Base-by-base conservation (phyloP, 2,329 filamentous ascomycete genomes). In the Atkinsonella hypoxylon region DNA sequence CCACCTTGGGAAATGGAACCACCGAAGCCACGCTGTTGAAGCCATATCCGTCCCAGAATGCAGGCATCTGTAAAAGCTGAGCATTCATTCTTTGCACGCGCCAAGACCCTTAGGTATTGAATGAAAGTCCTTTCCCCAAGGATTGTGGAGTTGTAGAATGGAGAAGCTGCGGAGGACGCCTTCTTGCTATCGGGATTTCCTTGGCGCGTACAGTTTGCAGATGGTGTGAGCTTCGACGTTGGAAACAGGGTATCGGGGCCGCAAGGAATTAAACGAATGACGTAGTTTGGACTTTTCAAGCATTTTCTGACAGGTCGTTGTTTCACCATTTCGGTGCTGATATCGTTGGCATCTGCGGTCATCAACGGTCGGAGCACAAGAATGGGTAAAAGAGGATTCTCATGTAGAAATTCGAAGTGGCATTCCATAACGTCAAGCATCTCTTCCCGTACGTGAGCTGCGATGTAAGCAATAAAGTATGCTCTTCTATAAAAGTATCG, bases 401-500 rank as follows among this genome's bases (percentile, higher is more conserved):
- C 85, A 62, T 88, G 76, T 47, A 88, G 70, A 56, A 77, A 74
- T 52, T 80, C 79, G 65, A 85, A 94, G 4, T 71, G 70, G 43
- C 87, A 59, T 13, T 78, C 71, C 57, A 85, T 74, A 1, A 71
- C 69, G 15, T 76, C 65, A 4, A 70, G 70, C 44, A 82, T 67
- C 3, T 76, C 69, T 38, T 77, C 72, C 56, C 81, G 80, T 48
- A 97, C 71, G 4, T 78, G 81, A 31, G 80, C 81, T 13, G 89
- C 82, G 51, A 97, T 72, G 56, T 86, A 88, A 34, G 90, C 88
- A 47, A 97, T 71, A 62, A 94, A 97, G 67, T 91, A 97, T 12
- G 93, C 87, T 55, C 90, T 77, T 61, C 95, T 94, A 70, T 96
- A 90, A 63, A 96, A 95, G 69, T 95, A 97, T 54, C 93, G 81